Evolutionary conservation across 306 rosid genomes (phyloP), one percentile per base, ranked within the genome.

Genomic region (Fragaria vesca): DNA sequence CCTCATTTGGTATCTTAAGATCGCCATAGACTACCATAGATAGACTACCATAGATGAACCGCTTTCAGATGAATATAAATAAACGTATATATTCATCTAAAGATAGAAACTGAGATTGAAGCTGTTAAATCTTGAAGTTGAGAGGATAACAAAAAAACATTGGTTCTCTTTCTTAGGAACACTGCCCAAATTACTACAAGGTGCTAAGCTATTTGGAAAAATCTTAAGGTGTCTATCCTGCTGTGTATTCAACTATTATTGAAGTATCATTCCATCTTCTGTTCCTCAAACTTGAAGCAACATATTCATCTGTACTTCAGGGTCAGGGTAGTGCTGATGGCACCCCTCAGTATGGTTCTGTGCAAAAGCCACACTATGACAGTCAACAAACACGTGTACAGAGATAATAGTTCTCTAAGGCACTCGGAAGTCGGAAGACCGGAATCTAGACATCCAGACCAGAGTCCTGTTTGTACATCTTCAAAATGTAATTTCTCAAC

Each of bases 241-340:
- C 15, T 36, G 28, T 24, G 38, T 61, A 28, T 0, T 28, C 63
- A 21, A 26, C 5, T 26, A 11, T 12, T 62, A 13, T 12, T 24
- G 2, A 21, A n/a, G 16, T 63, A 13, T 30, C 68, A 63, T 32
- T 4, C 4, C 36, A 34, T 26, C 12, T 60, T 60, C 17, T 60
- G 30, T 9, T 12, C 42, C 9, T 28, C 68, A 62, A 12, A 51
- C n/a, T 73, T 17, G 18, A 51, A 18, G 65, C 2, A 51, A 52
- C 6, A 18, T 52, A 4, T 62, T 12, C 42, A 45, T 54, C 43
- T 81, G 9, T 18, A 48, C 85, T 60, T 80, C 90, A 87, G 93
- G 85, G 80, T 18, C 90, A 79, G 69, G 79, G 71, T 12, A 88
- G 78, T 60, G 85, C 70, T 76, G 91, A 86, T 51, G 83, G 77